Conservation (phyloP, 2,329 filamentous ascomycete species). For the Verticillium dahliae region DNA sequence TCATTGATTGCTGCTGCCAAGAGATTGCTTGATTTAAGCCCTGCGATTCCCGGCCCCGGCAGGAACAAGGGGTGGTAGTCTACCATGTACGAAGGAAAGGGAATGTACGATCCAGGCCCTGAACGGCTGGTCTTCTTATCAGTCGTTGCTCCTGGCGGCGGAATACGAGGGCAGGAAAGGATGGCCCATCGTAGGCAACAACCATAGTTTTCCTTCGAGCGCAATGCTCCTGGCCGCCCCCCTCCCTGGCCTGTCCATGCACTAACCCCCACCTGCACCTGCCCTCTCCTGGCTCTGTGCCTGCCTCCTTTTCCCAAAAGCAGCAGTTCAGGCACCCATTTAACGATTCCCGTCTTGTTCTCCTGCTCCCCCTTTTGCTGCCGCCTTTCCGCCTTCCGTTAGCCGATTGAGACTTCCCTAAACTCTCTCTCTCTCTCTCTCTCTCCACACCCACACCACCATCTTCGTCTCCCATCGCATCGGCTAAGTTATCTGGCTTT, state of each 20-base stretch:
- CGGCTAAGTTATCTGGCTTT: not conserved
- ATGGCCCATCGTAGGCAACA: not conserved
- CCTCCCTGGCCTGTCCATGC: not conserved
- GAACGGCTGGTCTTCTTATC: not conserved
- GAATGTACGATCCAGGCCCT: not conserved
- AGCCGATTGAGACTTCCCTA: not conserved
- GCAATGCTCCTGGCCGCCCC: not conserved
- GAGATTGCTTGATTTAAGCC: not conserved
- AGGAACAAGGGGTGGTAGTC: not conserved
- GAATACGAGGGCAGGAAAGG: not conserved
- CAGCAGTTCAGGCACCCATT: not conserved
- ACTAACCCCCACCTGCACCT: not conserved
- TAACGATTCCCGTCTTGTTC: not conserved
- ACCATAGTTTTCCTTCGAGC: not conserved
- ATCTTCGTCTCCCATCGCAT: not conserved
- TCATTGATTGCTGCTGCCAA: not conserved
- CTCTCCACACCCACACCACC: not conserved
- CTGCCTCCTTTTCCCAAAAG: not conserved
- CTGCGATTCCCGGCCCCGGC: not conserved
- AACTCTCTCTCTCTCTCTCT: not conserved
- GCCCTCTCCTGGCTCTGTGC: not conserved
- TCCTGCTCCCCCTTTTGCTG: not conserved
- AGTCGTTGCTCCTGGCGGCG: not conserved
- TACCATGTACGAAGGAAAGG: not conserved
- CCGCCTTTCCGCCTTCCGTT: not conserved